Base-by-base conservation (phyloP, 257 asterid species). In the Paraleonurus japonicus region DNA sequence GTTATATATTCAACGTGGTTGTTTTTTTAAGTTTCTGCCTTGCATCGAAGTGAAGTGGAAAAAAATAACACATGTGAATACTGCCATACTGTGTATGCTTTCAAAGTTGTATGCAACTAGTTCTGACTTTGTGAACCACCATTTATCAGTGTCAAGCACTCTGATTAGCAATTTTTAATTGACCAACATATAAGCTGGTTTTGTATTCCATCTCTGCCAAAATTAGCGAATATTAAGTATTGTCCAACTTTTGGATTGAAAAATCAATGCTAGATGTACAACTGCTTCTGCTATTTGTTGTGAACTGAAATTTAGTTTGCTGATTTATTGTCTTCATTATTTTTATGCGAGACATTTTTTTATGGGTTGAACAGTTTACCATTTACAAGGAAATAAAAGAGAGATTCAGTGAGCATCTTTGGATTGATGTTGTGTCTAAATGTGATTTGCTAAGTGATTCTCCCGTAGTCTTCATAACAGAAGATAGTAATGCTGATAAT, bases 341-440 rank as follows among this genome's bases (percentile, higher is more conserved):
- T 39, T 60, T 62, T 48, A 35, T 61, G 47, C 41, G 15, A 65
- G 20, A 72, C 16, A 20, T 13, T 37, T 62, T 59, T 41, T 65
- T 13, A 22, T 61, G 69, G 63, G 48, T 80, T 60, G 16, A 72
- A 84, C 96, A 94, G 99, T 89, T 83, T 58, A 70, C 80, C 53
- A 88, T 94, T 61, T 94, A 94, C 79, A 85, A 91, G 79, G 99
- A 89, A 80, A 86, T 94, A 67, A 88, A 81, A 79, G 92, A 86
- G 85, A 90, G 99, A 78, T 94, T 89, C 70, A 75, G 82, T 1
- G 77, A 86, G 78, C 98, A 91, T 84, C 90, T 94, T 65, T 94
- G 99, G 99, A 85, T 94, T 69, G 96, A 94, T 74, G 96, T 88
- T 39, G 92, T 94, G 78, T 94, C 99, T 23, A 94, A 94, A 80